Percentiles rank a stretch among this genome's conserved stretches.
Evolutionary conservation across 116 monocot genomes (phyloP).

Genomic region (Posidonia oceanica): DNA sequence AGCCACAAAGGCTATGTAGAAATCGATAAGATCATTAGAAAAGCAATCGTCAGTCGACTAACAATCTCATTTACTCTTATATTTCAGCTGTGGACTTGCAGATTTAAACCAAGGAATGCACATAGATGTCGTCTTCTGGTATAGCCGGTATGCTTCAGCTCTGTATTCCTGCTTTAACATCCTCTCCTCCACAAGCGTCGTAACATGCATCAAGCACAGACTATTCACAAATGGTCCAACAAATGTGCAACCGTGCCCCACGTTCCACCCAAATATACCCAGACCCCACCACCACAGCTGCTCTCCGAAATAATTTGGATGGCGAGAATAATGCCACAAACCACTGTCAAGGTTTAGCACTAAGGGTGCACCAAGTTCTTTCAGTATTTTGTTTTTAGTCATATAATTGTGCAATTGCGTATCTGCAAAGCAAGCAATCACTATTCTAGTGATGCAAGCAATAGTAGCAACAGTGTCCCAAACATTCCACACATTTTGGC

Average conservation of each 20-base stretch:
- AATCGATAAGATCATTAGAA: too few species aligned
- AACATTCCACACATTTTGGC: constrained; percentile 34
- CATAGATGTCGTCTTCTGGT: constrained; percentile 72
- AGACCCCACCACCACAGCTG: constrained; percentile 99
- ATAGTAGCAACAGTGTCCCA: constrained; percentile 43
- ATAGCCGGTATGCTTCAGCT: constrained; percentile 58
- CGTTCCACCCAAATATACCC: constrained; percentile 53
- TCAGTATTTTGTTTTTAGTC: constrained; percentile 39
- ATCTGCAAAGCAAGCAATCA: constrained; percentile 76
- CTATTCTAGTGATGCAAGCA: constrained; percentile 49
- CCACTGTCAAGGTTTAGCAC: constrained; percentile 63
- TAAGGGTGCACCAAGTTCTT: constrained; percentile 24
- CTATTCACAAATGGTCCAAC: constrained; percentile 71
- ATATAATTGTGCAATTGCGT: constrained; percentile 69
- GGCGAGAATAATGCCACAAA: constrained; percentile 80
- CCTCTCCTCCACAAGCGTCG: constrained; percentile 56
- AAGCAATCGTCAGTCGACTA: too few species aligned
- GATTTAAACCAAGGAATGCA: constrained; percentile 88
- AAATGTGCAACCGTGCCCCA: constrained; percentile 69
- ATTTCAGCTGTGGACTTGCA: too few species aligned
- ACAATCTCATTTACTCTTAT: too few species aligned
- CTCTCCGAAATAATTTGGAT: constrained; percentile 92
- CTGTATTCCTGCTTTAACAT: constrained; percentile 65
- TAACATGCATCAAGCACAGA: constrained; percentile 71
- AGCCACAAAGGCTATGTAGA: too few species aligned